Evolutionary conservation across 495 filamentous ascomycete species (phyloP).

Genomic region (Neurospora sp.): DNA sequence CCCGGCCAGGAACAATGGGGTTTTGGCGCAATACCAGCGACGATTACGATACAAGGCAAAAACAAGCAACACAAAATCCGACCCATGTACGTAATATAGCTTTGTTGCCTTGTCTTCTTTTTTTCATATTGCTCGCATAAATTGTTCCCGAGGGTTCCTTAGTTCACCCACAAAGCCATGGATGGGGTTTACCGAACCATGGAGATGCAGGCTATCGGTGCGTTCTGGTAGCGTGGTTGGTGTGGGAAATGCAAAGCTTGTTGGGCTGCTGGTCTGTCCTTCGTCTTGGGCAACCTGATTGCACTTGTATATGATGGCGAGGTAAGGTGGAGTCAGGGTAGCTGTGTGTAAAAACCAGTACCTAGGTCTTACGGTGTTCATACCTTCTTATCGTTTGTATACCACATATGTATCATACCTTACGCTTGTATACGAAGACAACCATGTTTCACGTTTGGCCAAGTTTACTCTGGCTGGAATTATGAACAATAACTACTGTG

Average conservation of each 20-base stretch:
- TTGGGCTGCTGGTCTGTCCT: not conserved
- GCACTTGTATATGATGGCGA: not conserved
- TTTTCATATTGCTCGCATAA: not conserved
- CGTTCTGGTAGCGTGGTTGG: not conserved
- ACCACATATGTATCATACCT: not conserved
- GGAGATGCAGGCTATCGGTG: not conserved
- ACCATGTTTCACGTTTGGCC: not conserved
- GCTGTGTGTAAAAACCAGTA: not conserved
- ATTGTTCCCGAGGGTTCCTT: not conserved
- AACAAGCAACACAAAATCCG: not conserved
- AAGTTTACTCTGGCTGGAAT: not conserved
- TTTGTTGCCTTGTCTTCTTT: not conserved
- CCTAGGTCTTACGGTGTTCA: not conserved
- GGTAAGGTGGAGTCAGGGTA: not conserved
- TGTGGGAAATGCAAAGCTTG: not conserved
- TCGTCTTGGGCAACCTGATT: not conserved
- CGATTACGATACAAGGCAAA: not conserved
- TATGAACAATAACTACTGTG: not conserved
- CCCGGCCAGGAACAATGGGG: not conserved
- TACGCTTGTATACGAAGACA: not conserved
- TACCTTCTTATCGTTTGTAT: not conserved
- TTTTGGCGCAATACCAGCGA: not conserved
- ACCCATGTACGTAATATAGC: not conserved
- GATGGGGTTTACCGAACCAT: not conserved
- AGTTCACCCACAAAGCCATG: not conserved